phyloP scores from a whole-genome alignment of 2,329 filamentous ascomycete genomes.

The Mycosphaerelloides madeirae region DNA sequence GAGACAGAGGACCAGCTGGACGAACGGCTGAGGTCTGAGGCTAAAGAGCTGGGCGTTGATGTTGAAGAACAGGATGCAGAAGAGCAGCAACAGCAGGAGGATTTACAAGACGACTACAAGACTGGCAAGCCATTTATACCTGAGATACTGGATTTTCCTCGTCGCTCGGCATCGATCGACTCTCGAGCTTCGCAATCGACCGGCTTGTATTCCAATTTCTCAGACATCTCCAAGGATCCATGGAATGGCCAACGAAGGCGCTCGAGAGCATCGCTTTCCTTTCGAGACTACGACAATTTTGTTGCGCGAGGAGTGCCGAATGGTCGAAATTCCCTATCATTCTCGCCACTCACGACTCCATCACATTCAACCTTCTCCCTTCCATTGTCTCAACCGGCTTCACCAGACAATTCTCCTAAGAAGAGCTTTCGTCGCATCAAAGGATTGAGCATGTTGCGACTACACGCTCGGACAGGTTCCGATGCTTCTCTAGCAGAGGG shows the following conservation, averaged over 20 bases:
- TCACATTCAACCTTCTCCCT: conserved; percentile 31
- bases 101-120: not conserved
- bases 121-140: not conserved
- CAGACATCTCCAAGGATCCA: conserved; percentile 29
- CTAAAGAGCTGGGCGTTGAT: conserved; percentile 26
- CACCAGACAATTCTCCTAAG: conserved; percentile 24
- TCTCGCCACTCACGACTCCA: conserved; percentile 28
- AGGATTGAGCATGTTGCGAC: conserved; percentile 29
- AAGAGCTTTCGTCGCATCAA: conserved; percentile 31
- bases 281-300: conserved; percentile 33
- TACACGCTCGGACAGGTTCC: conserved; percentile 25
- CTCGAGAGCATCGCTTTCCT: conserved; percentile 27
- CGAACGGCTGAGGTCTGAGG: conserved; percentile 22
- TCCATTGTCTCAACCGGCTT: conserved; percentile 23
- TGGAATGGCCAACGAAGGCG: conserved; percentile 7
- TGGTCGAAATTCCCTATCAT: conserved; percentile 26
- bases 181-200: conserved; percentile 33
- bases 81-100: not conserved
- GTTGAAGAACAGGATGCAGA: conserved; percentile 1
- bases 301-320: conserved; percentile 24
- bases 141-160: conserved; percentile 9
- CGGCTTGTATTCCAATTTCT: conserved; percentile 31
- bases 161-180: conserved; percentile 18
- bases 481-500: conserved; percentile 19
- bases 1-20: conserved; percentile 30